A percentile compares a stretch with the other conserved stretches of the same genome.
Evolutionary conservation across 2,329 filamentous ascomycete genomes (phyloP).

Genomic region (Lachnellula suecica): DNA sequence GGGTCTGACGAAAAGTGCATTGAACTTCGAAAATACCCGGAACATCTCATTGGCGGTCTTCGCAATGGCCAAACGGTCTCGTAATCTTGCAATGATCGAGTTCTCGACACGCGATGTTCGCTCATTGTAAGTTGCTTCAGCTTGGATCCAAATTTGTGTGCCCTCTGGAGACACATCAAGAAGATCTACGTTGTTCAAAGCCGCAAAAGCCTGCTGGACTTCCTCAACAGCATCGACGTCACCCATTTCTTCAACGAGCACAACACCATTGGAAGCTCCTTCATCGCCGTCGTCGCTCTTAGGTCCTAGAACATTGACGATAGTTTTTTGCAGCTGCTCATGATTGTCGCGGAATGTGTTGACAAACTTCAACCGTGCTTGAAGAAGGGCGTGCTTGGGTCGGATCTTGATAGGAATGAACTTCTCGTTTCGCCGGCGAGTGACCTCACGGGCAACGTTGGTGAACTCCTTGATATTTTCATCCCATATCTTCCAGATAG

Average conservation of each 20-base stretch:
- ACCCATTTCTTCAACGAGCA: constrained; percentile 89
- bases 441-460: constrained; percentile 93
- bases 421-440: constrained; percentile 88
- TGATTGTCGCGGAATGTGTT: constrained; percentile 94
- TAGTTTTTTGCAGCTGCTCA: constrained; percentile 94
- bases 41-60: constrained; percentile 99
- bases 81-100: constrained; percentile 91
- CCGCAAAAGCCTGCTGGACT: constrained; percentile 90
- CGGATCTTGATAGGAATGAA: constrained; percentile 98
- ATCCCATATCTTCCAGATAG: constrained; percentile 91
- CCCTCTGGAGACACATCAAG: constrained; percentile 89
- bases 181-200: constrained; percentile 90
- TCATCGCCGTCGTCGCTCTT: constrained; percentile 59
- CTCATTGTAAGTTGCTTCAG: constrained; percentile 95
- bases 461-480: constrained; percentile 97
- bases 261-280: constrained; percentile 57
- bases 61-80: constrained; percentile 89
- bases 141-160: constrained; percentile 87
- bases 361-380: constrained; percentile 90
- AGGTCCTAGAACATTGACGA: constrained; percentile 91
- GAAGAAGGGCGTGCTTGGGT: constrained; percentile 82
- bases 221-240: constrained; percentile 97
- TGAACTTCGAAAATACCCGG: constrained; percentile 99
- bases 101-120: constrained; percentile 96
- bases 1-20: constrained; percentile 95